Percentiles rank a stretch among this genome's conserved stretches.
Conservation (phyloP, 306 rosid species). For the Gastrolobium bilobum region DNA sequence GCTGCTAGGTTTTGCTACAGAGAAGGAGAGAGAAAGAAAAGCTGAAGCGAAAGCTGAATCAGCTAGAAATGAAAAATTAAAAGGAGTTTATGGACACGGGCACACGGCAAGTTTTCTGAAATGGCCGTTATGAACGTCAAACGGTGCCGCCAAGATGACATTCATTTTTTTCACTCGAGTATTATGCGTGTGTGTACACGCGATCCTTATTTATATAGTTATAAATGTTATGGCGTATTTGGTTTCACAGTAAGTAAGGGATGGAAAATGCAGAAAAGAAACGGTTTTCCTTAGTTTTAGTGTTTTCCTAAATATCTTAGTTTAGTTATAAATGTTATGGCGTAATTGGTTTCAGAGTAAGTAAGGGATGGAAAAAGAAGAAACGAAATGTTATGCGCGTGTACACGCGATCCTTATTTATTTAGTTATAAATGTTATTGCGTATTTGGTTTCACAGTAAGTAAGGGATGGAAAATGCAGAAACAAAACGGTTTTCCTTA, state of each 20-base stretch:
- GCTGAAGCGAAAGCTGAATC: background rate
- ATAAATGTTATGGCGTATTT: background rate
- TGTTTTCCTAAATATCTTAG: too few species aligned
- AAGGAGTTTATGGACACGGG: conserved; percentile 4
- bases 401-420: too few species aligned
- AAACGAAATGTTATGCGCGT: too few species aligned
- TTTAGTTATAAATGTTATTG: too few species aligned
- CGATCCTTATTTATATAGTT: conserved; percentile 8
- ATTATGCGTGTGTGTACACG: conserved; percentile 37
- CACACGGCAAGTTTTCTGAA: background rate
- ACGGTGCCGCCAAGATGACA: conserved; percentile 53
- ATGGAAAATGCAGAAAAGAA: too few species aligned
- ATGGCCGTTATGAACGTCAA: conserved; percentile 31
- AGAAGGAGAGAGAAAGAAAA: conserved; percentile 27
- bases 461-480: too few species aligned
- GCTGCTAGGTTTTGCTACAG: conserved; percentile 7
- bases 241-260: background rate
- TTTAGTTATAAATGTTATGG: too few species aligned
- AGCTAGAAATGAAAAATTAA: background rate
- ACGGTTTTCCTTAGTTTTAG: too few species aligned
- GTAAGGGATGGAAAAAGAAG: too few species aligned
- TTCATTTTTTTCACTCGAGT: background rate
- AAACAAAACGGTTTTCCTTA: too few species aligned
- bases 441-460: too few species aligned
- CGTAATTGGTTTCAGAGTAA: too few species aligned